These are phyloP conservation scores for Staphylotrichum tortipilum DNA, from an alignment of 495 filamentous ascomycete species.

Conservation along the genomic window DNA sequence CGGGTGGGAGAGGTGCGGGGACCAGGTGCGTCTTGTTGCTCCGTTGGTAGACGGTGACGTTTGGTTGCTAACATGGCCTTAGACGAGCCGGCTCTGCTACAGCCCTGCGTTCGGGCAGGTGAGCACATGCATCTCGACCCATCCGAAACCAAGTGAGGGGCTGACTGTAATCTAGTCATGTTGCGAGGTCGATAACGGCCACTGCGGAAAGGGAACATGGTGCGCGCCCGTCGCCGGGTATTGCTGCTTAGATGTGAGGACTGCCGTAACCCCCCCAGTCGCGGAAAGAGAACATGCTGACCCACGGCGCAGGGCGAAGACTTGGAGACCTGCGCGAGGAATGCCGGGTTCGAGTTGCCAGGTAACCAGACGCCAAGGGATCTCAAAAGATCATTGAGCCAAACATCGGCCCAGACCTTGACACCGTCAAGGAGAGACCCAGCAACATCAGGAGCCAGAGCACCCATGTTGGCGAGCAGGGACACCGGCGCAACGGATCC, in stretches of 20 bases:
- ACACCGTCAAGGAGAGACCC: neutral
- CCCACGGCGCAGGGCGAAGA: conserved; percentile 28
- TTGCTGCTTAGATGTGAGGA: conserved; percentile 34
- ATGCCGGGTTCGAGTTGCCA: conserved; percentile 28
- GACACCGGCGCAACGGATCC: neutral
- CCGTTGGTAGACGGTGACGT: neutral
- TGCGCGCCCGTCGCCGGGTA: conserved; percentile 36
- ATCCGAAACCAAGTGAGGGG: too few relatives aligned
- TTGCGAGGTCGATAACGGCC: conserved; percentile 29
- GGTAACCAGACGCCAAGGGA: neutral
- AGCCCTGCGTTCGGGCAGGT: conserved; percentile 30
- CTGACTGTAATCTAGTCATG: too few relatives aligned
- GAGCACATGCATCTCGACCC: neutral
- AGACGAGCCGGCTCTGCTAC: conserved; percentile 28
- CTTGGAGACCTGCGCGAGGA: conserved; percentile 26
- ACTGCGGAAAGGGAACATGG: conserved; percentile 29
- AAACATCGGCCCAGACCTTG: too few relatives aligned
- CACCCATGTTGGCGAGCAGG: neutral
- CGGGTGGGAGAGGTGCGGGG: conserved; percentile 29
- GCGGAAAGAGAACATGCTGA: conserved; percentile 1
- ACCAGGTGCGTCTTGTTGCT: conserved; percentile 6
- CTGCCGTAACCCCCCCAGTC: neutral
- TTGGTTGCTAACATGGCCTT: neutral
- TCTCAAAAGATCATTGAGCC: neutral
- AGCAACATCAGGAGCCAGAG: neutral